Conservation (phyloP, 306 rosid species). For the Lithocarpus polystachyus region DNA sequence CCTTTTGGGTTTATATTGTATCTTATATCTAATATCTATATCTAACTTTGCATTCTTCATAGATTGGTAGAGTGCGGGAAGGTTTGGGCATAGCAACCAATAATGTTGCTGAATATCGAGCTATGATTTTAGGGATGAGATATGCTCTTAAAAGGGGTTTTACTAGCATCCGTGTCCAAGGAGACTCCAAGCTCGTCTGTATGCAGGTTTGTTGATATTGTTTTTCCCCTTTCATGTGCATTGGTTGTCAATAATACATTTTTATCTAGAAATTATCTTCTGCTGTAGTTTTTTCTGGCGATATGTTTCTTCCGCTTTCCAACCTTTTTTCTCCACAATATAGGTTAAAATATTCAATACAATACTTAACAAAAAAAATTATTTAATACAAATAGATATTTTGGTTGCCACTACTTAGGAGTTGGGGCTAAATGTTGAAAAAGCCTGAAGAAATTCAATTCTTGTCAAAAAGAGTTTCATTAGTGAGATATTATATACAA, state of each 20-base stretch:
- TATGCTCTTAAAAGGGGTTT: constrained; percentile 83
- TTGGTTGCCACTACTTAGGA: not conserved
- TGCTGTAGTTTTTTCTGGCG: not conserved
- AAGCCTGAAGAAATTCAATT: not conserved
- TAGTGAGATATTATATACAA: no score
- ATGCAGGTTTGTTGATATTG: constrained; percentile 65
- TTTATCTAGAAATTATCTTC: not conserved
- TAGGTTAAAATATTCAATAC: not conserved
- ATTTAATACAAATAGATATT: not conserved
- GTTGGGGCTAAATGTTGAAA: not conserved
- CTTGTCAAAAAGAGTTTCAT: not conserved
- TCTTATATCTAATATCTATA: constrained; percentile 11
- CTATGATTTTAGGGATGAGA: constrained; percentile 78
- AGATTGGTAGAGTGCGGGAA: constrained; percentile 85
- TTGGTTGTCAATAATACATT: not conserved
- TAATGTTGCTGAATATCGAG: constrained; percentile 96
- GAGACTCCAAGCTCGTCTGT: constrained; percentile 97
- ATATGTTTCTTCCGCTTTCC: not conserved
- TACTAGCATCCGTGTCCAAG: constrained; percentile 52
- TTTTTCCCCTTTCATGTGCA: not conserved
- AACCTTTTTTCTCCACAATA: not conserved
- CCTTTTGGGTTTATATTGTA: constrained; percentile 1
- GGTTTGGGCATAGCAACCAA: constrained; percentile 74
- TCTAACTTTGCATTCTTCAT: constrained; percentile 33
- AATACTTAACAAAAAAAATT: no score